These are phyloP conservation scores for Cicer arietinum DNA, from an alignment of 306 rosid species.

Conservation along the genomic window DNA sequence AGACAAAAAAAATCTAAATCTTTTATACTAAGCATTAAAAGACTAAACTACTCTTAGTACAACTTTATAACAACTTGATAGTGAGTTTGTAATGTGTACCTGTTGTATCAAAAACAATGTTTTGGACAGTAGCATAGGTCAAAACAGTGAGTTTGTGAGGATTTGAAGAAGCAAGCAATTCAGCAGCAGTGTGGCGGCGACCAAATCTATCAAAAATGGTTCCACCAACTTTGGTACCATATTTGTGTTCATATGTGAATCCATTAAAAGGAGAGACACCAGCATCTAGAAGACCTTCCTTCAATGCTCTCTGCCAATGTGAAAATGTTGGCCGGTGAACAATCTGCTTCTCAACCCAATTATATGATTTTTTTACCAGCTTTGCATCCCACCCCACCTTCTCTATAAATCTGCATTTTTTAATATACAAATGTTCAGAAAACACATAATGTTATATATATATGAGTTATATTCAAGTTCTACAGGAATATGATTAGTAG, in stretches of 20 bases:
- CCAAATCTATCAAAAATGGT: slow-evolving; percentile 86
- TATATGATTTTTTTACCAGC: slow-evolving; percentile 77
- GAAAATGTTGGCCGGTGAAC: slow-evolving; percentile 72
- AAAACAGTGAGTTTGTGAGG: slow-evolving; percentile 69
- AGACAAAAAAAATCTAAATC: too few species aligned
- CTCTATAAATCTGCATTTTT: slow-evolving; percentile 68
- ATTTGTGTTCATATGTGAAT: slow-evolving; percentile 87
- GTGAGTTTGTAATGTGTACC: slow-evolving; percentile 42
- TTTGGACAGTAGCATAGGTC: slow-evolving; percentile 81
- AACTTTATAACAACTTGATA: too few species aligned
- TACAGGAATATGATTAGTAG: neutral
- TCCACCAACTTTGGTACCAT: slow-evolving; percentile 95
- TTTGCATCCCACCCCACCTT: slow-evolving; percentile 73
- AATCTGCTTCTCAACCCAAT: slow-evolving; percentile 86
- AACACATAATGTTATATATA: too few species aligned
- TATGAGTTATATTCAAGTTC: neutral
- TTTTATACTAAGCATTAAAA: too few species aligned
- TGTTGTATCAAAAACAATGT: slow-evolving; percentile 67
- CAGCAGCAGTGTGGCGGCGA: slow-evolving; percentile 92
- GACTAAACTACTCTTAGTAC: too few species aligned
- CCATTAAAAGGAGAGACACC: slow-evolving; percentile 93
- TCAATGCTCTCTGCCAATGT: slow-evolving; percentile 69
- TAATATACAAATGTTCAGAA: neutral
- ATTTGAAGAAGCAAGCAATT: slow-evolving; percentile 70
- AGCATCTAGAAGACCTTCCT: slow-evolving; percentile 72